Evolutionary conservation across 2,329 filamentous ascomycete genomes (phyloP).

Genomic region (Ascochyta rabiei): DNA sequence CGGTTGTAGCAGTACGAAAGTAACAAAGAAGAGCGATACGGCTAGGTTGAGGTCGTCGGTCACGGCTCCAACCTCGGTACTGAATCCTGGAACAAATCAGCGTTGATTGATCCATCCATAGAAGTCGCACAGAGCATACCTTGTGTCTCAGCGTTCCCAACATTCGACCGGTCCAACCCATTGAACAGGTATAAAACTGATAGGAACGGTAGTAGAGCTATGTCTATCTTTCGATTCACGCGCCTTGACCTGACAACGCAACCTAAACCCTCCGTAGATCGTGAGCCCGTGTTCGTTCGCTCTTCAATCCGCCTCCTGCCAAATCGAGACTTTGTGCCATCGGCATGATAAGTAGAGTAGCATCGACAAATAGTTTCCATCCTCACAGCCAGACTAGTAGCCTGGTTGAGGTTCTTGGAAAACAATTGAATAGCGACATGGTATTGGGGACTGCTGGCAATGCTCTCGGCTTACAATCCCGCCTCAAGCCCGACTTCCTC

Average conservation of each 20-base stretch:
- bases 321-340: not conserved
- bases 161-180: constrained; percentile 31
- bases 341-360: not conserved
- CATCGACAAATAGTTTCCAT: not conserved
- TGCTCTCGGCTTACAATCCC: not conserved
- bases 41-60: constrained; percentile 33
- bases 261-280: not conserved
- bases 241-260: not conserved
- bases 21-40: constrained; percentile 34
- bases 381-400: not conserved
- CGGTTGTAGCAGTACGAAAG: constrained; percentile 32
- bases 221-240: constrained; percentile 19
- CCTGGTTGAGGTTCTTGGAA: not conserved
- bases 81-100: constrained; percentile 24
- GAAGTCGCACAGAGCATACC: constrained; percentile 14
- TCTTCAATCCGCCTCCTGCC: not conserved
- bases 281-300: not conserved
- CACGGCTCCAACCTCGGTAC: constrained; percentile 26
- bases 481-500: not conserved
- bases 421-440: not conserved
- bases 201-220: constrained; percentile 28
- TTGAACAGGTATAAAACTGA: constrained; percentile 33
- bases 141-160: constrained; percentile 37
- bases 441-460: not conserved
- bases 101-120: not conserved